Evolutionary conservation across 352 stramenopile genomes (phyloP), one percentile per base, ranked within the genome.

Genomic region (Phytophthora gonapodyides): DNA sequence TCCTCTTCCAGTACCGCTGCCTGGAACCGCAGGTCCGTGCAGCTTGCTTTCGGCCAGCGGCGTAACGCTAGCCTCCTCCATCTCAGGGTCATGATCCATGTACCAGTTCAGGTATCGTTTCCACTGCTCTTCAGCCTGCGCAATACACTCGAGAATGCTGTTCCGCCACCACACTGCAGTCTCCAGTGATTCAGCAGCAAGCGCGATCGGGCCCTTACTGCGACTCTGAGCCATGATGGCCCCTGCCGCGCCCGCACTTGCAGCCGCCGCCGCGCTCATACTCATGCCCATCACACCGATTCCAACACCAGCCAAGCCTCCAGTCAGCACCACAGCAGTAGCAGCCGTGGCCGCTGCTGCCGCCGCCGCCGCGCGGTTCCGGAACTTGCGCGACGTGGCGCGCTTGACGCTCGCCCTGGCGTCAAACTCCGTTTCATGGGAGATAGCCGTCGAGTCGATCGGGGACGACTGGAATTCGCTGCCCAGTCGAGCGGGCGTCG

Each of bases 21-120:
- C 13, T 27, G 54, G 37, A 27, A 51, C 49, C 12, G 37, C 36
- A 8, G 10, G 45, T 3, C 41, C 37, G 11, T 64, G 36, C 15
- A 61, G 4, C 13, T 19, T 68, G 53, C 35, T 61, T 34, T 75
- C 61, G 13, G 54, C 35, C 17, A 73, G 52, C 7, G 57, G 52
- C 1, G 51, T 65, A 12, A 62, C 36, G n/a, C 38, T 56, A 27
- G 27, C 45, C 34, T 70, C 68, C 15, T 84, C 76, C 21, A 80
- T 54, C 9, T 83, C 75, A 7, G 78, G 69, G 13, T 93, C 84
- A 15, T 89, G 82, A 47, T 91, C 83, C 76, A 94, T 89, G 59
- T 94, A 94, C 86, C 86, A 94, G 31, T 88, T 85, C 15, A 94
- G 52, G 42, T 94, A 94, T 31, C 82, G 84, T 33, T 89, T 90